These are phyloP conservation scores for Alternaria conjuncta DNA, from an alignment of 2,329 filamentous ascomycete species.

Conservation along the genomic window DNA sequence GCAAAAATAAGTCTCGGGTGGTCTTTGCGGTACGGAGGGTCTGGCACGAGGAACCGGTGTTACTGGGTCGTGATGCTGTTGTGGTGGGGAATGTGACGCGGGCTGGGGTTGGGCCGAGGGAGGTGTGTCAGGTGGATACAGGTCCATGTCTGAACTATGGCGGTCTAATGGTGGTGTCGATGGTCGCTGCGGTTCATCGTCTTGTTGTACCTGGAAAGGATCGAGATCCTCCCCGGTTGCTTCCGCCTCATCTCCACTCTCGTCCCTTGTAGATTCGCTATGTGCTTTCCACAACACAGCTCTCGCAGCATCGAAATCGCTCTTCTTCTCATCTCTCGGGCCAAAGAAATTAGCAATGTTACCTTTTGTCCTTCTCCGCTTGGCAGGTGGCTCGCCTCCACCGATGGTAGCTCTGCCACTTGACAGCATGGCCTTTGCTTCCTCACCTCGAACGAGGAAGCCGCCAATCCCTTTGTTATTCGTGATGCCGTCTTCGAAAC, in stretches of 20 bases:
- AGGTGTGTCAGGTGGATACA: slow-evolving; percentile 28
- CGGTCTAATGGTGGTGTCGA: slow-evolving; percentile 17
- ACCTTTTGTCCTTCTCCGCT: slow-evolving; percentile 41
- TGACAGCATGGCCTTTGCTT: slow-evolving; percentile 57
- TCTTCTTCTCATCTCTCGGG: slow-evolving; percentile 36
- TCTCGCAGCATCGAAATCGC: slow-evolving; percentile 43
- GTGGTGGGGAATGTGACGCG: slow-evolving; percentile 1
- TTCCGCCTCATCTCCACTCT: slow-evolving; percentile 28
- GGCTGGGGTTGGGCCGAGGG: slow-evolving; percentile 42
- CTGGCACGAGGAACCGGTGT: neutral
- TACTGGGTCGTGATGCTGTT: slow-evolving; percentile 7
- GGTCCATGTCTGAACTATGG: slow-evolving; percentile 12
- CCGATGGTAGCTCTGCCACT: slow-evolving; percentile 14
- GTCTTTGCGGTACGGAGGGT: slow-evolving; percentile 26
- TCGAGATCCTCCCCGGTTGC: slow-evolving; percentile 20
- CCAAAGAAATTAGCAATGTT: slow-evolving; percentile 49
- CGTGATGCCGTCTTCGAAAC: slow-evolving; percentile 85
- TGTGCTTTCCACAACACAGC: slow-evolving; percentile 36
- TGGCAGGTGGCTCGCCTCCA: slow-evolving; percentile 33
- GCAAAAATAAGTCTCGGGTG: slow-evolving; percentile 60
- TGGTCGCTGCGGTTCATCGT: slow-evolving; percentile 19
- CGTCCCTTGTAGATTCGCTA: slow-evolving; percentile 35
- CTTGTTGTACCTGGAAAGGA: slow-evolving; percentile 9
- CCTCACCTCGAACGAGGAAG: slow-evolving; percentile 76
- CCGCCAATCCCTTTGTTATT: slow-evolving; percentile 85